phyloP scores from a whole-genome alignment of 352 stramenopile genomes.

The Salisapilia sapeloensis region DNA sequence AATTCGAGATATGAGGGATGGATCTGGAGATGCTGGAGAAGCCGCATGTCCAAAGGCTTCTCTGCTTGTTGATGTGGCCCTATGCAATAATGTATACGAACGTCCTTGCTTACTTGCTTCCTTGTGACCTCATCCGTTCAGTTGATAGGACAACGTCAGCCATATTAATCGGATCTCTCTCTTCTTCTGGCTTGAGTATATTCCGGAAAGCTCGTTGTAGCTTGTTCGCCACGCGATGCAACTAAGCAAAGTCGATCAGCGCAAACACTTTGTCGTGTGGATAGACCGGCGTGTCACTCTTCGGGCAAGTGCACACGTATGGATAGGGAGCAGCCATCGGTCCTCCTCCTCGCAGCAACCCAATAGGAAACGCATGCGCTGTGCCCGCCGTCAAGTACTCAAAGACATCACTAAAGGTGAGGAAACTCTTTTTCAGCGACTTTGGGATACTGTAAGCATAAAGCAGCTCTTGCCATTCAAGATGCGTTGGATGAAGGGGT shows the following conservation, averaged over 20 bases:
- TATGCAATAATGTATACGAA: no score
- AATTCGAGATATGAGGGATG: no score
- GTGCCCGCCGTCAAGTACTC: constrained; percentile 55
- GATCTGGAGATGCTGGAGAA: no score
- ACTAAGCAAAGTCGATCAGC: constrained; percentile 49
- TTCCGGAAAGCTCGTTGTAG: constrained; percentile 54
- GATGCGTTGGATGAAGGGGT: constrained; percentile 68
- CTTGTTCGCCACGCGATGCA: constrained; percentile 63
- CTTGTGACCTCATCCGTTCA: no score
- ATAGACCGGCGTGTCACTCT: constrained; percentile 36
- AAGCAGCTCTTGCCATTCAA: constrained; percentile 76
- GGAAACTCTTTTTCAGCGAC: constrained; percentile 16
- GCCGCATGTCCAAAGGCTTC: no score
- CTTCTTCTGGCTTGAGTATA: neutral
- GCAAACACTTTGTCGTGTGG: constrained; percentile 67
- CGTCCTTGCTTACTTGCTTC: no score
- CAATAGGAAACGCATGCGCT: constrained; percentile 59
- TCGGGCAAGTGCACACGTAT: constrained; percentile 73
- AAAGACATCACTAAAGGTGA: constrained; percentile 61
- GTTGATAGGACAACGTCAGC: no score
- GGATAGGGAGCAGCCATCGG: constrained; percentile 29
- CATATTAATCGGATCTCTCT: no score
- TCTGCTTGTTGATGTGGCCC: no score
- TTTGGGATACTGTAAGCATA: constrained; percentile 65
- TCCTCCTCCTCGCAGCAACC: constrained; percentile 36